Conservation (phyloP, 83 land plant species). For the Isoetes engelmannii region DNA sequence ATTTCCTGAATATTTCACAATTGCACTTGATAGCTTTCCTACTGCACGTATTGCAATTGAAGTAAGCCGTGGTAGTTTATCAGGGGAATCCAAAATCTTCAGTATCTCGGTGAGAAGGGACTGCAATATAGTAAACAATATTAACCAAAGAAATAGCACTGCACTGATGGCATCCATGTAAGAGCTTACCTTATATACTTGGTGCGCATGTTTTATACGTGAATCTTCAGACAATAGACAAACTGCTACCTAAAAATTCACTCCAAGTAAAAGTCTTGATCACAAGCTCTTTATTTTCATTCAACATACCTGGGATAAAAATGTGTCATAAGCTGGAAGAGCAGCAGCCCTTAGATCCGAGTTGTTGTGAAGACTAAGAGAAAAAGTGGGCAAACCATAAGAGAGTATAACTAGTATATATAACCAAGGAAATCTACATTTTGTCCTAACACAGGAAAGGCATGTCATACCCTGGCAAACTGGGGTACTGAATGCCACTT, state of each 20-base stretch:
- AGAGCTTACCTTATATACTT: conserved; percentile 31
- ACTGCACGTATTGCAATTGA: conserved; percentile 42
- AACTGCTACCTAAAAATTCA: conserved; percentile 24
- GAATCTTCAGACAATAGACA: conserved; percentile 29
- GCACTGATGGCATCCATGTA: background rate
- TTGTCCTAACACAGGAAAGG: too few species aligned
- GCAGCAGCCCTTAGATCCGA: conserved; percentile 38
- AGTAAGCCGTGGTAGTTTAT: conserved; percentile 21
- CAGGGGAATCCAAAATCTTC: conserved; percentile 26
- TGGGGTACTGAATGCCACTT: too few species aligned
- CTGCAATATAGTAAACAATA: background rate
- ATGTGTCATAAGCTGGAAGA: conserved; percentile 36
- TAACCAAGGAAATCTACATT: too few species aligned
- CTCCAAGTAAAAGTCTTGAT: too few species aligned
- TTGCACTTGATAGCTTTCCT: conserved; percentile 37
- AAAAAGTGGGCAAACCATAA: background rate
- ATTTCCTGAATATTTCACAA: conserved; percentile 44
- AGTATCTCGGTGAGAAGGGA: conserved; percentile 13
- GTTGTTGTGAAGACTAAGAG: conserved; percentile 34
- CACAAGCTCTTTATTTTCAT: too few species aligned
- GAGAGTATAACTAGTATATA: too few species aligned
- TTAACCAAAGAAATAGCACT: background rate
- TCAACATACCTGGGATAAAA: conserved; percentile 32
- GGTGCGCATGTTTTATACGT: conserved; percentile 31
- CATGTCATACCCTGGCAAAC: too few species aligned